Conservation (phyloP, 306 rosid genomes). For the Fragaria vesca region DNA sequence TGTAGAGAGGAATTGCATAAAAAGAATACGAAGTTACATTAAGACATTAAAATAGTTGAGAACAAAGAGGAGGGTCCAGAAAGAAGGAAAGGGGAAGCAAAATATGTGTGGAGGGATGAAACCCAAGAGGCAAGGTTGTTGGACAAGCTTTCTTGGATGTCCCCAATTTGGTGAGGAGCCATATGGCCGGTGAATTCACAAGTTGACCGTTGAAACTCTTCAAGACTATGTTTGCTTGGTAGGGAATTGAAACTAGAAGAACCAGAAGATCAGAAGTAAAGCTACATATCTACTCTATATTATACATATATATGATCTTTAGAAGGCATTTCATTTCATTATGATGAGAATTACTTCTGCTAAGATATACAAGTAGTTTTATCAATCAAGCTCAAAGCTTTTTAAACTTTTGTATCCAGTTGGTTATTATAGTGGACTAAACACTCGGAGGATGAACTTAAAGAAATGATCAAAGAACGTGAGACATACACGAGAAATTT, state of each 20-base stretch:
- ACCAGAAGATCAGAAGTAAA: conserved; percentile 3
- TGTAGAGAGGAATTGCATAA: conserved; percentile 11
- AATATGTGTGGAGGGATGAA: conserved; percentile 35
- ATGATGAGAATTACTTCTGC: not conserved
- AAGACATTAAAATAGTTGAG: conserved; percentile 25
- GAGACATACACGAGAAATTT: too few species aligned
- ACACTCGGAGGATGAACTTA: too few species aligned
- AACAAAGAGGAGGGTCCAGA: conserved; percentile 17
- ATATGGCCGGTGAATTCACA: conserved; percentile 34
- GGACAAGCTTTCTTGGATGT: conserved; percentile 30
- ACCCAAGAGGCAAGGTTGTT: conserved; percentile 19
- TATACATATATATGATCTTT: not conserved
- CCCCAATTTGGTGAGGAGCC: conserved; percentile 30
- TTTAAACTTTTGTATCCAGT: too few species aligned
- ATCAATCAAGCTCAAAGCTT: not conserved
- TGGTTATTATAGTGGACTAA: too few species aligned
- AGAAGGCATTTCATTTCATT: not conserved
- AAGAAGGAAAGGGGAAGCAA: conserved; percentile 20
- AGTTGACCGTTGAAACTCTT: conserved; percentile 32
- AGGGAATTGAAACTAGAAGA: conserved; percentile 21
- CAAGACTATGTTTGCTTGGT: conserved; percentile 25
- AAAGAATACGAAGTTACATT: conserved; percentile 31
- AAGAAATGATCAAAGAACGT: too few species aligned
- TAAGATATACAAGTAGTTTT: too few species aligned
- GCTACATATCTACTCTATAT: not conserved